Conservation (phyloP, 2,329 filamentous ascomycete genomes). For the Orbilia quercus region DNA sequence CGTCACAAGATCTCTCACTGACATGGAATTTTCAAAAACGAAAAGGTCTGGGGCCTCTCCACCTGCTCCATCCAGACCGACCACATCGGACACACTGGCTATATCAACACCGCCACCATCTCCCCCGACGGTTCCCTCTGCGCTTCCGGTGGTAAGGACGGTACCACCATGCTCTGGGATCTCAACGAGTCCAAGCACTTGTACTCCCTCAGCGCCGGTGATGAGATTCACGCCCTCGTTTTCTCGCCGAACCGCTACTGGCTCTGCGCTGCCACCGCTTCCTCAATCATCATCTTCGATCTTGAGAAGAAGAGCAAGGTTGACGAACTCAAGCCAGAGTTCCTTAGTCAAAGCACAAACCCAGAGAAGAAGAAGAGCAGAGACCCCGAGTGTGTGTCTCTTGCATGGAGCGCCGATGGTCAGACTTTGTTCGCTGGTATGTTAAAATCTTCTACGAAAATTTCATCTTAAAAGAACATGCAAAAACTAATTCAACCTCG, state of each 20-base stretch:
- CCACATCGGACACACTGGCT: constrained; percentile 80
- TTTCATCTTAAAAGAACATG: not conserved
- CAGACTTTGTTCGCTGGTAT: constrained; percentile 95
- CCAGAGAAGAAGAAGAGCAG: constrained; percentile 83
- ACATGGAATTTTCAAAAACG: constrained; percentile 62
- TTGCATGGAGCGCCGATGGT: constrained; percentile 98
- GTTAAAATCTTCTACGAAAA: constrained; percentile 3
- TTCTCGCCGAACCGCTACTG: constrained; percentile 99
- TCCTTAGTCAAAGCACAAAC: constrained; percentile 79
- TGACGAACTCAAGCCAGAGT: constrained; percentile 99
- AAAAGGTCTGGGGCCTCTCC: constrained; percentile 77
- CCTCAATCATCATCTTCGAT: constrained; percentile 99
- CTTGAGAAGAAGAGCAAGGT: constrained; percentile 99
- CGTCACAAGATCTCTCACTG: not conserved
- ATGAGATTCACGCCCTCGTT: constrained; percentile 99
- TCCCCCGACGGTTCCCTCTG: constrained; percentile 54
- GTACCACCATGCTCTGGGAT: constrained; percentile 59
- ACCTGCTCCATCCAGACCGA: constrained; percentile 66
- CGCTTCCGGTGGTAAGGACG: constrained; percentile 54
- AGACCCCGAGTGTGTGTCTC: constrained; percentile 95
- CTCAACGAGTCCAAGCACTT: constrained; percentile 99
- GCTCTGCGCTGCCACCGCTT: constrained; percentile 97
- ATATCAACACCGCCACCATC: constrained; percentile 56
- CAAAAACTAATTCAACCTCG: not conserved
- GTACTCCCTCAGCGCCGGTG: constrained; percentile 98